Evolutionary conservation across 2,329 filamentous ascomycete genomes (phyloP), one percentile per base, ranked within the genome.

Genomic region (Lasiodiplodia sp.): DNA sequence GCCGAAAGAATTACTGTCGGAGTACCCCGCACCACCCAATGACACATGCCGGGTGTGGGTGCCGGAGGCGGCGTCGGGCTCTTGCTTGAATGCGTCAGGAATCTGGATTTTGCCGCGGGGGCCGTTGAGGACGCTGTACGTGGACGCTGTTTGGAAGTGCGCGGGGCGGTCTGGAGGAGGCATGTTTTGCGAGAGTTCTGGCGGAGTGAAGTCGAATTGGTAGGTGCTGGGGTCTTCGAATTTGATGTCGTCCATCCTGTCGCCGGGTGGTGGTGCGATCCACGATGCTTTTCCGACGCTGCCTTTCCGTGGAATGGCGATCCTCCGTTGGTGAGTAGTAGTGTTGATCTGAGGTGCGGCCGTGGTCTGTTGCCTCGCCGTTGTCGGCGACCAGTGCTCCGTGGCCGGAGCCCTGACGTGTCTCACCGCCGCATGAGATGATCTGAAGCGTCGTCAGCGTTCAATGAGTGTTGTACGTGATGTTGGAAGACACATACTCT

Each of bases 21-120:
- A 25, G 25, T 34, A 63, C 40, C n/a, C 8, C 21, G 58, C 31
- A 34, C 31, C 16, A 2, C 16, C 58, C 23, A 63, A 18, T 18
- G 58, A 63, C 18, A 63, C 40, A 28, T 63, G 58, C 7, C 40
- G 58, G 5, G 58, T 6, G 12, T 49, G 58, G 18, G 23, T 25
- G 6, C n/a, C 23, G 38, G 57, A 10, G n/a, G 34, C 56, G n/a
- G 56, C 12, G 31, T 40, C 18, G 23, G 58, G 40, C 25, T 49
- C 40, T 4, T 40, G 38, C n/a, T 28, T 28, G 38, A 18, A 16
- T 10, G 11, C 11, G 3, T 44, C 25, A n/a, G 58, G 58, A 11
- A 51, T 11, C 3, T 34, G 23, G 40, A 63, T 11, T 25, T 21
- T 16, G 23, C 58, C 58, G 40, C 58, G 40, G 4, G 58, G 58